phyloP scores from a whole-genome alignment of 345 rosid genomes.

The Acer negundo region DNA sequence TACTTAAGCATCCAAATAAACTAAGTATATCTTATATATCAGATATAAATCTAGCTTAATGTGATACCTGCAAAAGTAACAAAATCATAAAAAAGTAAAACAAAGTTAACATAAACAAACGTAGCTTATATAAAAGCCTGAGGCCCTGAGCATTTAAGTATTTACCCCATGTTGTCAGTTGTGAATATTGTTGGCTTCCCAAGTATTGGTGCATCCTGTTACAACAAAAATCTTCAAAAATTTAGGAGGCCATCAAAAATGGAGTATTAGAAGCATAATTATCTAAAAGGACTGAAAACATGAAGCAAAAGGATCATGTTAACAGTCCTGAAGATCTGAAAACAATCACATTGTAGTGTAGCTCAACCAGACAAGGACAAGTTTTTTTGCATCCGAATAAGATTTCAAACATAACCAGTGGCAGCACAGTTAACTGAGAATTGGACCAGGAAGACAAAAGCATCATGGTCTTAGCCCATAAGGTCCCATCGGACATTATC shows the following conservation, averaged over 20 bases:
- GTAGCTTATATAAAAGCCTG: not conserved
- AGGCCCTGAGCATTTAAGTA: constrained; percentile 20
- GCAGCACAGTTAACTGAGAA: not conserved
- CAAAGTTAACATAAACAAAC: not conserved
- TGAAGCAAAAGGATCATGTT: not conserved
- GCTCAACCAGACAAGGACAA: not conserved
- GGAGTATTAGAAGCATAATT: not conserved
- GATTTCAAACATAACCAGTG: not conserved
- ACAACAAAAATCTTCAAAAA: constrained; percentile 16
- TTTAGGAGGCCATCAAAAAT: not conserved
- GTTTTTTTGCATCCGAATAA: constrained; percentile 11
- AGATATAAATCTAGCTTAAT: not conserved
- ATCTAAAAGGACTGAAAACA: not conserved
- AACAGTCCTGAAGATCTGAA: not conserved
- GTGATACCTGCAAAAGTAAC: not conserved
- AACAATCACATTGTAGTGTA: not conserved
- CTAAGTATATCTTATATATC: constrained; percentile 1
- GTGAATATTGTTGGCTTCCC: constrained; percentile 78
- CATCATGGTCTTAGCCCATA: not conserved
- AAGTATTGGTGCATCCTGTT: constrained; percentile 86
- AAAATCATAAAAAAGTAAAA: not conserved
- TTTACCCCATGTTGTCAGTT: constrained; percentile 65
- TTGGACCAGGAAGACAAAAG: not conserved
- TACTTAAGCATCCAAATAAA: not conserved
- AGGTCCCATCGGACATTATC: not conserved